Evolutionary conservation across 495 filamentous ascomycete genomes (phyloP), one percentile per base, ranked within the genome.

Genomic region (Aspergillus sclerotiicarbonarius): DNA sequence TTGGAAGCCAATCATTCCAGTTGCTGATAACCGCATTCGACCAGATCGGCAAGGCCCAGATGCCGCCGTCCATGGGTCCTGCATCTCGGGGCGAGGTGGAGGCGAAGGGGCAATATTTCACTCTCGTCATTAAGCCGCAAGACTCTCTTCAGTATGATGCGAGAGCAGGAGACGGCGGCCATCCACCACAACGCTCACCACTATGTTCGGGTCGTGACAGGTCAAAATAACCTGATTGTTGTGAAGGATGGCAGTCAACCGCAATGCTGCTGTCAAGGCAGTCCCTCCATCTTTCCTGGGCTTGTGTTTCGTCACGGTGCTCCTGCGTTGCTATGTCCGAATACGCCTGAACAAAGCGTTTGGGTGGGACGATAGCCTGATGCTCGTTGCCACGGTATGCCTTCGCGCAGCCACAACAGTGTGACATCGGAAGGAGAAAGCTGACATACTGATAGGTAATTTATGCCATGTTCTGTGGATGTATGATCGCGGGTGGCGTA

Each of bases 311-410:
- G 8, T 55, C 15, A 43, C 53, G 0, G 53, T 47, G 6, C 6
- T 31, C 13, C 41, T 55, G 5, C 53, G 53, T 30, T 47, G 41
- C 29, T 55, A 55, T 8, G 41, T 47, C 1, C 53, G 53, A 20
- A 8, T 55, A 3, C 29, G 30, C 8, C 10, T 55, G 6, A 33
- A 33, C 19, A 39, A 16, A 16, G 21, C 53, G 3, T 55, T 55
- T 35, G 53, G 53, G 8, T 21, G 25, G 15, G 53, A 55, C 35
- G 53, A 55, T 31, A 32, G 39, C 25, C 18, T 32, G 13, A 55
- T 55, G 53, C 2, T 55, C 21, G 7, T 47, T 15, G 53, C 53
- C 1, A 35, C 33, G 41, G 53, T 30, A 35, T 7, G 8, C 8
- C 33, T 25, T 3, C 8, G 8, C 33, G n/a, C 33, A 9, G 33